Evolutionary conservation across 2,329 filamentous ascomycete genomes (phyloP), one percentile per base, ranked within the genome.

Genomic region (Diaporthe amygdali): DNA sequence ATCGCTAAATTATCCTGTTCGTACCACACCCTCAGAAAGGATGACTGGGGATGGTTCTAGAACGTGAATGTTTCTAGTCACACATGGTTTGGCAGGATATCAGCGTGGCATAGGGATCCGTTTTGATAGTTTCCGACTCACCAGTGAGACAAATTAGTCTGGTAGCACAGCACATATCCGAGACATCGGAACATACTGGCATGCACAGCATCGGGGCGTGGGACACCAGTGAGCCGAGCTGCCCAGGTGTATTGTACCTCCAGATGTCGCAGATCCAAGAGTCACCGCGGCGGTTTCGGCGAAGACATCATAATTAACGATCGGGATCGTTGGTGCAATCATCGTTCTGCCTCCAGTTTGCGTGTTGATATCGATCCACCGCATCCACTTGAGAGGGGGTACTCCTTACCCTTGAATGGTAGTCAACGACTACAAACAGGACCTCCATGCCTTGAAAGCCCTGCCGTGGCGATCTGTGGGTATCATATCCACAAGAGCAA

Each of bases 161-260:
- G 30, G 68, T 61, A 12, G 44, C 46, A 68, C 71, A 49, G 54
- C 66, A 55, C 27, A 55, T 30, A 64, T 59, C 64, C 64, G 69
- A 71, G 64, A 70, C 54, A 70, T 70, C 52, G 52, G 67, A 70
- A 67, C 61, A 67, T 32, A 22, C 51, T 68, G 52, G n/a, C 41
- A 46, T 70, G 59, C 68, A 56, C 32, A 27, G 61, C 52, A 61
- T 56, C 68, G 39, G 39, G 52, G 10, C 27, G 46, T 34, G 54
- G 25, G 52, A 37, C 47, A 15, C 46, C n/a, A 49, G 46, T 34
- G 25, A 49, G 30, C 63, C 47, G 46, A 17, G 63, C 30, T 66
- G 47, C 25, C 34, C 66, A 32, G 25, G 7, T 59, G 6, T n/a
- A 32, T 51, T 32, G 41, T 49, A 32, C 44, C 22, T 15, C 52